phyloP scores from a whole-genome alignment of 139 green algal species.

The Chlamydomonas urium region DNA sequence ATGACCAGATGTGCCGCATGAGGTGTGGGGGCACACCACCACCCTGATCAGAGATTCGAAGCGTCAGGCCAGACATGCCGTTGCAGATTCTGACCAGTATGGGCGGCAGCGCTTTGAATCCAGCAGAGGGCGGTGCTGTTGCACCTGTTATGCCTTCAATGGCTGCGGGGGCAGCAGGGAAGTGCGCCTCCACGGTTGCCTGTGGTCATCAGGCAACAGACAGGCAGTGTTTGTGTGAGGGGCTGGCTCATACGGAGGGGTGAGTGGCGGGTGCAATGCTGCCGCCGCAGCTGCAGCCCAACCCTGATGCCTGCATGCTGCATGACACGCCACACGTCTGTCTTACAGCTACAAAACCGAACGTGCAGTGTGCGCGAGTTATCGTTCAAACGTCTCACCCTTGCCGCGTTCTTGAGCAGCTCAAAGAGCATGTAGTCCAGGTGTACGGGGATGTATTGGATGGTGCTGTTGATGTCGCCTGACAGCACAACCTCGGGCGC shows the following conservation, averaged over 20 bases:
- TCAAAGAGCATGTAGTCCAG: conserved; percentile 94
- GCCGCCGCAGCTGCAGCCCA: too few relatives aligned
- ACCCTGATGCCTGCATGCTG: too few relatives aligned
- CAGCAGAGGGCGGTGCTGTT: too few relatives aligned
- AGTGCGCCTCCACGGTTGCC: conserved; percentile 46
- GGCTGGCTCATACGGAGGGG: too few relatives aligned
- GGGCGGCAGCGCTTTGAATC: conserved; percentile 61
- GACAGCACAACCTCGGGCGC: conserved; percentile 65
- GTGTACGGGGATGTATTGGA: conserved; percentile 85
- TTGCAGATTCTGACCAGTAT: conserved; percentile 65
- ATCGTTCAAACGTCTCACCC: neutral
- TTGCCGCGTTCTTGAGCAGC: conserved; percentile 65
- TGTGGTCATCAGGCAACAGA: neutral
- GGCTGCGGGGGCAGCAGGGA: too few relatives aligned
- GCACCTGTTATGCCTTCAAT: too few relatives aligned
- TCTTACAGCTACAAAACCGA: too few relatives aligned
- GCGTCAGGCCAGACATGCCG: conserved; percentile 37
- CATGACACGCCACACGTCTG: too few relatives aligned
- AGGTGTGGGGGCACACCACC: conserved; percentile 63
- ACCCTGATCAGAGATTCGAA: conserved; percentile 71
- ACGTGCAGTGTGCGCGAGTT: too few relatives aligned
- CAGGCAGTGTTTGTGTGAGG: neutral
- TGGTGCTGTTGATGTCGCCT: conserved; percentile 45
- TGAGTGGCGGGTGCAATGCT: too few relatives aligned
- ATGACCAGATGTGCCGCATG: conserved; percentile 20